A percentile compares a stretch with the other conserved stretches of the same genome.
phyloP scores from a whole-genome alignment of 2,329 filamentous ascomycete genomes.

The Nannizziopsis barbatae region DNA sequence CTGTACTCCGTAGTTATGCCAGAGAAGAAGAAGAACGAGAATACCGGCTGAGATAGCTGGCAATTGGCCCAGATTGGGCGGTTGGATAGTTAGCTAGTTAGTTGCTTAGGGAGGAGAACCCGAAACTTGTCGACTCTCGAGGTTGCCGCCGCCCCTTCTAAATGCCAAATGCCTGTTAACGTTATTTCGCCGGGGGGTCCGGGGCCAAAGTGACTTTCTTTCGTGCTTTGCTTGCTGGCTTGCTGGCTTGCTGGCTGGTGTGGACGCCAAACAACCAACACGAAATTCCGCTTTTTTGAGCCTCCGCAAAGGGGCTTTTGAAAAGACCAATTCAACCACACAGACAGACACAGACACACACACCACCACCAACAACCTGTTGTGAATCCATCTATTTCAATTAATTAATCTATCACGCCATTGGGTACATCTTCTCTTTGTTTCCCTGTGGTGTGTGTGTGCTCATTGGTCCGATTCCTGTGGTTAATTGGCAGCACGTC shows the following conservation, averaged over 20 bases:
- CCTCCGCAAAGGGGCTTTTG: conserved; percentile 6
- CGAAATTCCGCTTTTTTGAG: conserved; percentile 1
- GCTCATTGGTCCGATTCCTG: neutral
- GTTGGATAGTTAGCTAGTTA: neutral
- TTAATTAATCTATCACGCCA: neutral
- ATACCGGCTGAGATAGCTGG: conserved; percentile 2
- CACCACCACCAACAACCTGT: neutral
- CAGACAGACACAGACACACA: neutral
- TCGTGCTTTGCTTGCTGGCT: neutral
- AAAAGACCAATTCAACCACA: neutral
- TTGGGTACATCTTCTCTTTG: neutral
- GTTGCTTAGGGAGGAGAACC: neutral
- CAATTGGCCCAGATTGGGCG: neutral
- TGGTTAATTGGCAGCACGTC: neutral
- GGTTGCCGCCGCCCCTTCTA: too few species aligned
- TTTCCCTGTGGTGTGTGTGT: neutral
- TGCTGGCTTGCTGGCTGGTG: neutral
- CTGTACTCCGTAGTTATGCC: neutral
- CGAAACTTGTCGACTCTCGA: too few species aligned
- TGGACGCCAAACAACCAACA: neutral
- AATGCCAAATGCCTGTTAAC: too few species aligned
- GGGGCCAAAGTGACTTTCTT: too few species aligned
- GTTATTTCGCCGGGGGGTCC: too few species aligned
- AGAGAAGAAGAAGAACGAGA: neutral
- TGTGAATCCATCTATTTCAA: neutral